phyloP scores from a whole-genome alignment of 768 basidiomycete species.

The Trametes sanguinea region DNA sequence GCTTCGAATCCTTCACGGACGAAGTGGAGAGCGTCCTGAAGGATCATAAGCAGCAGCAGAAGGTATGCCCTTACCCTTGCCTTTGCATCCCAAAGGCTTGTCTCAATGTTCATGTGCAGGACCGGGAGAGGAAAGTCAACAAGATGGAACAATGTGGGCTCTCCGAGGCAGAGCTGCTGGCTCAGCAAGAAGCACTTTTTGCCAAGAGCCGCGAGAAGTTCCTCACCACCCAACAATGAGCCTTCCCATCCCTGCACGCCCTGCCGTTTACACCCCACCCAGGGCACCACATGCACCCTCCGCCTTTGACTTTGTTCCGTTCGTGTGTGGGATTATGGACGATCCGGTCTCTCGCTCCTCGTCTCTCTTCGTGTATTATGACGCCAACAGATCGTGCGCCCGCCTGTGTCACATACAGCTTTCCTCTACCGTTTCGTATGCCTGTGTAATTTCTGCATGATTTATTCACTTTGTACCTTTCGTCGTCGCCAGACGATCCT shows the following conservation, averaged over 20 bases:
- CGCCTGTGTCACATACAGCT: slow-evolving; percentile 16
- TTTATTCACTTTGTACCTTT: slow-evolving; percentile 27
- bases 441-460: slow-evolving; percentile 27
- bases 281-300: not conserved
- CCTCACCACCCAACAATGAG: slow-evolving; percentile 56
- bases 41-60: slow-evolving; percentile 95
- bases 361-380: slow-evolving; percentile 24
- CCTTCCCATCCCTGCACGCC: not conserved
- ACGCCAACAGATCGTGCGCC: slow-evolving; percentile 12
- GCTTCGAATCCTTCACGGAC: slow-evolving; percentile 86
- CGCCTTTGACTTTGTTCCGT: not conserved
- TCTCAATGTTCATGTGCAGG: slow-evolving; percentile 45
- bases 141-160: slow-evolving; percentile 87
- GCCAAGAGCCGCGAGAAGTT: slow-evolving; percentile 87
- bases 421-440: slow-evolving; percentile 5
- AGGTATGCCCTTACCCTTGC: slow-evolving; percentile 50
- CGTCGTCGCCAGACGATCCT: slow-evolving; percentile 16
- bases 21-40: slow-evolving; percentile 93
- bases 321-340: slow-evolving; percentile 21
- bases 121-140: slow-evolving; percentile 90
- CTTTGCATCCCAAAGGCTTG: not conserved
- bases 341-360: slow-evolving; percentile 7
- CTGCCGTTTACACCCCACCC: not conserved
- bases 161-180: slow-evolving; percentile 86
- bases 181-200: slow-evolving; percentile 88